phyloP scores from a whole-genome alignment of 768 basidiomycete species.

The Dentipellis fragilis region DNA sequence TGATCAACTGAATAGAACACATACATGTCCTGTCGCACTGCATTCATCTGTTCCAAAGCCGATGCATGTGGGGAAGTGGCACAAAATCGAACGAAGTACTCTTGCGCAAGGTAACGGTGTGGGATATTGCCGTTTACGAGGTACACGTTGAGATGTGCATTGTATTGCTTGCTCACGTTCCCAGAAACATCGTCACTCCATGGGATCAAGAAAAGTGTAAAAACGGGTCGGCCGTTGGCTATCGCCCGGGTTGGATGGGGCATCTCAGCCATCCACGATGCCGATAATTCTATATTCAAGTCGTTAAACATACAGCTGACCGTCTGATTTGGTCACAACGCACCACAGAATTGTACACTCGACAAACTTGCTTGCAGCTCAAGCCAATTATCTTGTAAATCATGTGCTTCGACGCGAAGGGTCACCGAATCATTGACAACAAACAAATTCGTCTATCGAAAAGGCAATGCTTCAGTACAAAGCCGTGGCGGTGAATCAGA shows the following conservation, averaged over 20 bases:
- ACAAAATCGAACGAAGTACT: constrained; percentile 23
- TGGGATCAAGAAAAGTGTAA: constrained; percentile 10
- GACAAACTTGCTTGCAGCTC: not conserved
- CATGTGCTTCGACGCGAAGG: not conserved
- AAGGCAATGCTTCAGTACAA: not conserved
- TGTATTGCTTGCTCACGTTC: constrained; percentile 26
- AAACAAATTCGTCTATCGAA: not conserved
- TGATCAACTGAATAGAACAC: not conserved
- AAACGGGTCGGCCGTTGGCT: constrained; percentile 6
- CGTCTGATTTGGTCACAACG: not conserved
- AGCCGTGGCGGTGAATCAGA: not conserved
- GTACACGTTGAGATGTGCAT: constrained; percentile 26
- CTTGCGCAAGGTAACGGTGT: constrained; percentile 18
- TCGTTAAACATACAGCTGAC: not conserved
- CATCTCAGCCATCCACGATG: not conserved
- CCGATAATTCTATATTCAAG: not conserved
- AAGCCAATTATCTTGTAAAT: not conserved
- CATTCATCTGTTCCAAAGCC: constrained; percentile 21
- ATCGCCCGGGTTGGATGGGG: constrained; percentile 7
- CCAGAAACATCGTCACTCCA: constrained; percentile 27
- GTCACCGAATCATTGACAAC: not conserved
- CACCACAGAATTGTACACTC: not conserved
- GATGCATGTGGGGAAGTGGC: constrained; percentile 25
- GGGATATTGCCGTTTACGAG: constrained; percentile 22
- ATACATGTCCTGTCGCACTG: constrained; percentile 11